Evolutionary conservation across 257 asterid genomes (phyloP).

Genomic region (Solanum neorickii): DNA sequence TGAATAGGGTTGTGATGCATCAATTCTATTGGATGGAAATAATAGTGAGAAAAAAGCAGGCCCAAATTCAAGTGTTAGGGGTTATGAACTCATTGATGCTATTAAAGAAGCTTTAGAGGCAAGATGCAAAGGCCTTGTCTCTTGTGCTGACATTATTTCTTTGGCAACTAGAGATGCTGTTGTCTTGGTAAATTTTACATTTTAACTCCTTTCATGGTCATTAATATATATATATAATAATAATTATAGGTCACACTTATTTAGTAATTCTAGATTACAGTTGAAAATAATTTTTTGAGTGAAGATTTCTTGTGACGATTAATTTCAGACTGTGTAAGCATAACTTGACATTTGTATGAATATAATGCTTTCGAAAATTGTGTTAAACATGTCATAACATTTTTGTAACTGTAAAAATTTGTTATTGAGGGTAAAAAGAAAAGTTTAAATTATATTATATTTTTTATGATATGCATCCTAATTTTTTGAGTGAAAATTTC

Average conservation of each 20-base stretch:
- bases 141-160: slow-evolving; percentile 57
- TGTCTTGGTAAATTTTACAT: slow-evolving; percentile 12
- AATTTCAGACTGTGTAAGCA: fast-evolving
- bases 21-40: slow-evolving; percentile 39
- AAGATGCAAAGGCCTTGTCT: slow-evolving; percentile 34
- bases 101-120: slow-evolving; percentile 33
- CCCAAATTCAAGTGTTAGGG: slow-evolving; percentile 40
- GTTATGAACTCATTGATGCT: slow-evolving; percentile 40
- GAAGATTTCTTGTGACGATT: background rate
- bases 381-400: background rate
- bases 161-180: slow-evolving; percentile 59
- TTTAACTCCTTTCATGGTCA: background rate
- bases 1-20: slow-evolving; percentile 54
- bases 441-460: too few species aligned
- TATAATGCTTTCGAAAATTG: fast-evolving
- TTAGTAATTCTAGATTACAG: too few species aligned
- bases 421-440: background rate
- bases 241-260: background rate
- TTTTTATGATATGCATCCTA: too few species aligned
- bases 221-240: too few species aligned
- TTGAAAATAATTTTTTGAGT: too few species aligned
- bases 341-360: too few species aligned
- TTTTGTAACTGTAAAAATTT: fast-evolving
- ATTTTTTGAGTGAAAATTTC: too few species aligned
- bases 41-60: slow-evolving; percentile 32